phyloP scores from a whole-genome alignment of 2,329 filamentous ascomycete species.

The Fusarium nygamai region DNA sequence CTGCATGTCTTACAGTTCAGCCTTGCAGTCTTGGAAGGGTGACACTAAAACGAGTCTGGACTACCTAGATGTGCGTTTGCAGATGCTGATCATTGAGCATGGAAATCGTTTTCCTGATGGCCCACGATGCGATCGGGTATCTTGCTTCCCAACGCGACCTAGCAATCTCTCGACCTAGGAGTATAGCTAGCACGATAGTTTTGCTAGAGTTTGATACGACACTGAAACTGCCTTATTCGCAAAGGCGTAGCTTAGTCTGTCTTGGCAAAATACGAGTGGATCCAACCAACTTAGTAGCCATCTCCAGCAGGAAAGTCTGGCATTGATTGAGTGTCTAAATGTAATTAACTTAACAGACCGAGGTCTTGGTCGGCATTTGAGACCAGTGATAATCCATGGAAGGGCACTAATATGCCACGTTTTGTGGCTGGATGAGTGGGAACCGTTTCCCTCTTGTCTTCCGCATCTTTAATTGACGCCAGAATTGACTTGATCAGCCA shows the following conservation, averaged over 20 bases:
- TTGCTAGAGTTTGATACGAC: background rate
- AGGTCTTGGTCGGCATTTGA: constrained; percentile 12
- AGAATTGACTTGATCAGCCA: background rate
- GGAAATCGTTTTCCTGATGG: background rate
- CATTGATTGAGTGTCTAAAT: background rate
- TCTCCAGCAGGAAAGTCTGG: background rate
- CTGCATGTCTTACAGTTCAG: constrained; percentile 7
- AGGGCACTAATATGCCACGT: constrained; percentile 1
- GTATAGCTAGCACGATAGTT: background rate
- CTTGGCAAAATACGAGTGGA: background rate
- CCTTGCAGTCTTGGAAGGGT: constrained; percentile 7
- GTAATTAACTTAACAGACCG: background rate
- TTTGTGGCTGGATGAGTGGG: constrained; percentile 4
- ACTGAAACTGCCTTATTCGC: background rate
- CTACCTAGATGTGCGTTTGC: background rate
- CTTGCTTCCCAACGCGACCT: background rate
- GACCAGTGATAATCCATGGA: background rate
- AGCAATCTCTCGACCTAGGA: background rate
- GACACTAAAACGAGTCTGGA: background rate
- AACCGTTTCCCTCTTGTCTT: background rate
- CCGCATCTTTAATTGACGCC: background rate
- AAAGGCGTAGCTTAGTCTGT: background rate
- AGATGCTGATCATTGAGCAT: background rate
- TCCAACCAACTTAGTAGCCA: background rate
- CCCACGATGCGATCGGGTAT: background rate